Conservation (phyloP, 768 basidiomycete species). For the Sutorius australiensis region DNA sequence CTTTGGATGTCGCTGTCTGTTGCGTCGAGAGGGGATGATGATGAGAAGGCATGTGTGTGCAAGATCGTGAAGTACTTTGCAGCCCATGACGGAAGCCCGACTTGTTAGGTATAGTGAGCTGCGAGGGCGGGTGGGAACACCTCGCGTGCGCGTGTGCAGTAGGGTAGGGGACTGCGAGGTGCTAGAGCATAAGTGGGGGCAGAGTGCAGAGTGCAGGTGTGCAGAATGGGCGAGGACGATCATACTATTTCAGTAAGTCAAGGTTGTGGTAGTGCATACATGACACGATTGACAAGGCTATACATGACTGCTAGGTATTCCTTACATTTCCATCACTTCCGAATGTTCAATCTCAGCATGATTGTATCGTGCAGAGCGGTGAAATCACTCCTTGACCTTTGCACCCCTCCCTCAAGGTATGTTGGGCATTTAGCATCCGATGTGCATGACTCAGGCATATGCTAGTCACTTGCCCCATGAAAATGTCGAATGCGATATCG, state of each 20-base stretch:
- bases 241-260: constrained; percentile 9
- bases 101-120: no score
- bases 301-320: background rate
- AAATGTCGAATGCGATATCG: background rate
- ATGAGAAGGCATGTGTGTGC: no score
- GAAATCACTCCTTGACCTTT: background rate
- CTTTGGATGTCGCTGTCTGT: no score
- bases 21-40: no score
- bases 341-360: background rate
- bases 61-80: no score
- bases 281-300: background rate
- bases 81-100: no score
- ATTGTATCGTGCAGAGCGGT: background rate
- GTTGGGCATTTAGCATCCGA: background rate
- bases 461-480: background rate
- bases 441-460: background rate
- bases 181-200: no score
- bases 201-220: no score
- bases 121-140: no score
- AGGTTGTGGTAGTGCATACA: background rate
- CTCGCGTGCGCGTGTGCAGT: no score
- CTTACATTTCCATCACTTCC: background rate
- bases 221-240: no score
- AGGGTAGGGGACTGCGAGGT: no score
- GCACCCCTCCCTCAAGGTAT: background rate